Base-by-base conservation (phyloP, 768 basidiomycete genomes). In the Boletus rufocinnamomeus region DNA sequence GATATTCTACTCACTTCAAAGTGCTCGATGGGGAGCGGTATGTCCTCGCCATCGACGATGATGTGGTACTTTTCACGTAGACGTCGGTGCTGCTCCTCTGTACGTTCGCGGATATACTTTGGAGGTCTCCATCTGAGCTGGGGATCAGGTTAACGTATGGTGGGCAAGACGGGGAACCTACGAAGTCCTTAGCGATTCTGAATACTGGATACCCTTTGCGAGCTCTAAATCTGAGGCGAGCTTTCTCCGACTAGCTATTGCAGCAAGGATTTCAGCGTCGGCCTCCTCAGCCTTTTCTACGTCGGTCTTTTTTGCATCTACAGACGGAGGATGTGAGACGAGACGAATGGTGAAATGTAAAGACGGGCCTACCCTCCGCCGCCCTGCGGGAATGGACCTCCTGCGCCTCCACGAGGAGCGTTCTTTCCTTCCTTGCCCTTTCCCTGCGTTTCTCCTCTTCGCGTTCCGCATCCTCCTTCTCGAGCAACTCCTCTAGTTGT, bases 21-120 rank as follows among this genome's bases (percentile, higher is more conserved):
- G 62, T 88, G 84, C 59, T 91, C 87, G 52, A 98, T 96, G 1
- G 97, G 94, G 10, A 94, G 93, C 2, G 97, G 96, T 32, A 98
- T 80, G 67, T 94, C 85, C 58, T 97, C 90, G 14, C 96, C 95
- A 61, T 97, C 93, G n/a, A 91, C 88, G 19, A 97, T 79, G 70
- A 99, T 97, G 72, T 98, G 95, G 68, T 89, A 86, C 74, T 95
- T 93, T 59, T 95, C 93, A 34, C 96, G 84, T 45, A 96, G 77
- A 61, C 79, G 82, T 56, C 84, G 80, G 69, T 93, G 80, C 58
- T 95, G 82, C 48, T 86, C 89, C 44, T 82, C 78, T 0, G 85
- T 75, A 51, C 88, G 79, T 32, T 88, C 84, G 34, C 87, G 84
- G 52, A 99, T 84, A 69, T 89, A 95, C 55, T 77, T 81, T 41